A percentile compares a stretch with the other conserved stretches of the same genome.
phyloP scores from a whole-genome alignment of 78 protist genomes.

The slime mould (Dictyostelium discoideum) region dicty_2.7 NC_007088.5:7928501-7929000 shows the following conservation, averaged over 20 bases:
- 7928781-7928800: constrained; percentile 37
- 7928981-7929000: constrained; percentile 14
- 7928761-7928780: constrained; percentile 41
- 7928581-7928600: not conserved
- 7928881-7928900: constrained; percentile 34
- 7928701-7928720: constrained; percentile 3
- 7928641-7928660: not conserved
- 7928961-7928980: constrained; percentile 41
- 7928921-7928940: constrained; percentile 69
- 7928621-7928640: not conserved
- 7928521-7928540: not conserved
- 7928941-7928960: constrained; percentile 29
- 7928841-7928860: constrained; percentile 35
- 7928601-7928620: not conserved
- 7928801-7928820: constrained; percentile 49
- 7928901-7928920: constrained; percentile 33
- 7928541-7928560: not conserved
- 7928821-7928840: constrained; percentile 1
- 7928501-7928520: not conserved
- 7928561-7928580: not conserved
- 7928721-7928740: constrained; percentile 26
- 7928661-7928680: not conserved
- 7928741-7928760: constrained; percentile 48
- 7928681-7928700: not conserved
- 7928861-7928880: constrained; percentile 36